Evolutionary conservation across 2,329 filamentous ascomycete species (phyloP).

Genomic region (Tolypocladium nubicola): DNA sequence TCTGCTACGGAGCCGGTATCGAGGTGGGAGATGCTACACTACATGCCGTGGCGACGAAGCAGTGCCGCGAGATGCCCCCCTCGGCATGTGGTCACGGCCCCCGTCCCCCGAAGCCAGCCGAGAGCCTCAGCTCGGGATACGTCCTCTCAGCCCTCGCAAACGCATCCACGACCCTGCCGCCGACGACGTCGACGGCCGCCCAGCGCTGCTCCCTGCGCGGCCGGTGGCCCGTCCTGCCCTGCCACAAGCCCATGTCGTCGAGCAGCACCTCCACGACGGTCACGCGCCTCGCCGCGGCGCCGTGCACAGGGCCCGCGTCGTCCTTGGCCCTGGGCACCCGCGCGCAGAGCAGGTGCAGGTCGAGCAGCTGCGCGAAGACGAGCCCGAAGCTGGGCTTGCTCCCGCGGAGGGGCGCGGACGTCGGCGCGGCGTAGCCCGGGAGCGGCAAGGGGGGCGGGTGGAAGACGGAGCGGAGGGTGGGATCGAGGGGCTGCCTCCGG

Average conservation of each 20-base stretch:
- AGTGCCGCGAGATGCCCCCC: too few species aligned
- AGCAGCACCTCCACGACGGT: slow-evolving; percentile 42
- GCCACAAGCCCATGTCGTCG: slow-evolving; percentile 38
- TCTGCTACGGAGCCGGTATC: too few species aligned
- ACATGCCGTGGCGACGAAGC: neutral
- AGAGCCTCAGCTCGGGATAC: slow-evolving; percentile 13
- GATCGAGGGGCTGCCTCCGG: slow-evolving; percentile 17
- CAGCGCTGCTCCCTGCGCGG: slow-evolving; percentile 41
- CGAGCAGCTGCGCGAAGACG: slow-evolving; percentile 42
- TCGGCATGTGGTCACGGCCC: slow-evolving; percentile 3
- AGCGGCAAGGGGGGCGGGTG: slow-evolving; percentile 18
- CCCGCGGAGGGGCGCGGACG: slow-evolving; percentile 12
- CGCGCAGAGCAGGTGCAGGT: slow-evolving; percentile 43
- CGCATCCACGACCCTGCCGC: slow-evolving; percentile 27
- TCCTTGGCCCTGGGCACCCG: slow-evolving; percentile 25
- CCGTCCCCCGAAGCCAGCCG: slow-evolving; percentile 23
- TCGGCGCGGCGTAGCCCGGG: slow-evolving; percentile 8
- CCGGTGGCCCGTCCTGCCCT: slow-evolving; percentile 17
- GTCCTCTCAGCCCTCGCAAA: slow-evolving; percentile 14
- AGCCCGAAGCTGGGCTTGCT: slow-evolving; percentile 43
- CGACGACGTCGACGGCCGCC: slow-evolving; percentile 34
- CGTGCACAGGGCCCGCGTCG: slow-evolving; percentile 19
- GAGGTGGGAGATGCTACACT: neutral
- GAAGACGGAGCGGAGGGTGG: slow-evolving; percentile 41
- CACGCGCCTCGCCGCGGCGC: slow-evolving; percentile 10